Base-by-base conservation (phyloP, 805 yeast species). In the Schizosaccharomyces octosporus region DNA sequence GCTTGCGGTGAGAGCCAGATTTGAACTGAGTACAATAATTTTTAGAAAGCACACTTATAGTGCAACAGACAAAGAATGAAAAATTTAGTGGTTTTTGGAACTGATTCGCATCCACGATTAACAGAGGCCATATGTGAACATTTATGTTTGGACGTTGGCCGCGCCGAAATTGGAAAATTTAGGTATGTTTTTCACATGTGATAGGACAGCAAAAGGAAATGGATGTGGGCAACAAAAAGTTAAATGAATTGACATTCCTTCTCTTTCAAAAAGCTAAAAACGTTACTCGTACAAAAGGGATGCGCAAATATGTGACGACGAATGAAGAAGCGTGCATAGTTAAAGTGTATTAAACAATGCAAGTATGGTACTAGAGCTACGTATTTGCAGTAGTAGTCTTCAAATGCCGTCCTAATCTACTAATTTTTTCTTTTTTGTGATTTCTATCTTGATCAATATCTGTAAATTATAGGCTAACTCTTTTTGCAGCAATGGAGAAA, bases 61-160 rank as follows among this genome's bases (percentile, higher is more conserved):
- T 36, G 11, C 31, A 11, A 24, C 24, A 51, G 36, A 51, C 31
- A 51, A 6, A 51, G 19, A 51, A 86, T 88, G 86, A 82, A 87
- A 72, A 87, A 88, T 73, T 79, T 93, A 62, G 82, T 88, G 31
- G 84, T 93, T 19, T 80, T 93, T 67, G 89, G 96, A 21, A 97
- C 98, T 48, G 80, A 87, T 43, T 84, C 96, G 11, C 95, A 93
- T 69, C 93, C 95, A 4, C 78, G 77, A 7, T 78, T 93, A 61
- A 83, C 90, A 3, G 77, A 77, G 45, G 73, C 81, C 63, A 88
- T 93, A 54, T 87, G 96, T 72, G 77, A 79, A 13, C 82, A 83
- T 67, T 74, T 93, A 58, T 83, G 87, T n/a, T 74, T 88, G 17
- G 82, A 82, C 29, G 79, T 81, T 63, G 89, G 94, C 5, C 75